Conservation (phyloP, 2,329 filamentous ascomycete species). For the Fusarium agapanthi region DNA sequence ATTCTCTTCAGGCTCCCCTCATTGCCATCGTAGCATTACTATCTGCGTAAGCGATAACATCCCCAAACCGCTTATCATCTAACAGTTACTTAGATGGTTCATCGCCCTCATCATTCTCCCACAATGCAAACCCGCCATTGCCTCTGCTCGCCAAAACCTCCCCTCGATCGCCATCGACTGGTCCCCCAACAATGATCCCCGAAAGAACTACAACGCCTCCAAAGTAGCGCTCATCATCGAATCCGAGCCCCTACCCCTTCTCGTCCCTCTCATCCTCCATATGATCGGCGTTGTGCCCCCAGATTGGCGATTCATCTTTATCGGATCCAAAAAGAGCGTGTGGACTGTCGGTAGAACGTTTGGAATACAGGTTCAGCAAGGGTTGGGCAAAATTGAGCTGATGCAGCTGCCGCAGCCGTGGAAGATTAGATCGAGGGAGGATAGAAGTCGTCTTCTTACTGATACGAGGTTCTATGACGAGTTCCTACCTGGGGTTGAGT, state of each 20-base stretch:
- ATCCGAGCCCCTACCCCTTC: fast-evolving
- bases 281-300: background rate
- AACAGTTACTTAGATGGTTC: background rate
- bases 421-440: background rate
- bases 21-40: background rate
- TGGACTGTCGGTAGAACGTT: background rate
- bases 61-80: too few species aligned
- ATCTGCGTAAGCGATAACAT: background rate
- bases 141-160: fast-evolving
- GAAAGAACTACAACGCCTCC: background rate
- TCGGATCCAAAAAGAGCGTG: background rate
- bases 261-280: background rate
- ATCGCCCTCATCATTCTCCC: background rate
- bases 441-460: background rate
- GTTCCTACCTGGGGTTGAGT: background rate
- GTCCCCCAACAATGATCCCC: background rate
- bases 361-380: background rate
- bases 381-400: background rate
- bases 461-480: background rate
- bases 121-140: background rate
- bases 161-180: background rate
- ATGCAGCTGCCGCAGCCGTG: background rate
- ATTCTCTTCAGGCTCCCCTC: background rate
- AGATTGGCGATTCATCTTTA: background rate
- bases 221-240: background rate